phyloP scores from a whole-genome alignment of 371 early-diverging fungal species.

The Encephalitozoon cuniculi region DNA sequence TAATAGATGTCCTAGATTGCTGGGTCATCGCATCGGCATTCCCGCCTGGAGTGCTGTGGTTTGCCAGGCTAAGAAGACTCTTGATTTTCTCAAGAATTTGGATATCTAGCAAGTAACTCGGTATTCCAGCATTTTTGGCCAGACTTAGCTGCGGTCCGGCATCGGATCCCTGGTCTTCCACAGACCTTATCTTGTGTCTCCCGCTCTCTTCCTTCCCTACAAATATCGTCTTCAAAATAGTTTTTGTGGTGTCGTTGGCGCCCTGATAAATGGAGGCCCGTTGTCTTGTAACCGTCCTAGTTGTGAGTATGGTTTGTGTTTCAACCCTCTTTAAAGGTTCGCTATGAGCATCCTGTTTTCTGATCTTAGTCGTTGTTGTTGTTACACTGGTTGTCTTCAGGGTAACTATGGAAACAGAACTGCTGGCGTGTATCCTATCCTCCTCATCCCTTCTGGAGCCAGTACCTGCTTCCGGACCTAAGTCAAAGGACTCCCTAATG shows the following conservation, averaged over 20 bases:
- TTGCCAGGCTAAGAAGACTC: neutral
- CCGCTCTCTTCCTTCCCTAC: neutral
- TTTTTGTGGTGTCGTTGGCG: neutral
- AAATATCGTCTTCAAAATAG: neutral
- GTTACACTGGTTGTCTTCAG: neutral
- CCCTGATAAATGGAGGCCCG: neutral
- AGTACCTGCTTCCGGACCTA: neutral
- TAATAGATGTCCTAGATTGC: too few relatives aligned
- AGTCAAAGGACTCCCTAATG: neutral
- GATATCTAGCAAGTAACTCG: neutral
- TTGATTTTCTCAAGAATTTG: neutral
- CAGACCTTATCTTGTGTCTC: neutral
- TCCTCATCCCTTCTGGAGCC: too few relatives aligned
- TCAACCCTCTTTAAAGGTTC: neutral
- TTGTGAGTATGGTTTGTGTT: constrained; percentile 2
- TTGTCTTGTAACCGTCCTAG: constrained; percentile 9
- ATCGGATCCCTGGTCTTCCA: neutral
- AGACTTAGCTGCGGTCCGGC: neutral
- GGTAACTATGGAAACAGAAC: neutral
- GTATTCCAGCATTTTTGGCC: neutral
- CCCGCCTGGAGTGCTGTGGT: neutral
- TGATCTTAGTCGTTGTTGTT: constrained; percentile 1
- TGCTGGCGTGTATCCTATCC: neutral
- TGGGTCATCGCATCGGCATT: neutral
- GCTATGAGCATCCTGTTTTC: neutral